These are phyloP conservation scores for Neofusicoccum sp. DNA, from an alignment of 2,329 filamentous ascomycete genomes.

Conservation along the genomic window DNA sequence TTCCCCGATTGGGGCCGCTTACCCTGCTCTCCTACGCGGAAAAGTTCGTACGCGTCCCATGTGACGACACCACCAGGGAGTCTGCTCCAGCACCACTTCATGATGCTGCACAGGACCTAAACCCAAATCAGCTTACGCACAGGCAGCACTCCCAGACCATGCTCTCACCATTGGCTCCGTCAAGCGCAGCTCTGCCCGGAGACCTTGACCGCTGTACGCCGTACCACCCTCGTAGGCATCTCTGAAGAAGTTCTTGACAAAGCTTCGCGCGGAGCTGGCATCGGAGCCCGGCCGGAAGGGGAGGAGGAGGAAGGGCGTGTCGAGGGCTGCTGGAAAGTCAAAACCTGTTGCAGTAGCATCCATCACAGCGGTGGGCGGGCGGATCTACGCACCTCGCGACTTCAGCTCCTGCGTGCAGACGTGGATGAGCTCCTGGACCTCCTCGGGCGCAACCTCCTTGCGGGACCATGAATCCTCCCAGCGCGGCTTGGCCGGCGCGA, in stretches of 20 bases:
- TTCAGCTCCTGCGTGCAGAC: slow-evolving; percentile 90
- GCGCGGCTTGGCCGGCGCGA: slow-evolving; percentile 62
- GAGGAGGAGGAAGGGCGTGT: slow-evolving; percentile 87
- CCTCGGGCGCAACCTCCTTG: slow-evolving; percentile 78
- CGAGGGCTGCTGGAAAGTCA: slow-evolving; percentile 61
- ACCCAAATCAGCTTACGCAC: slow-evolving; percentile 23
- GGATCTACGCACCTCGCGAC: slow-evolving; percentile 68
- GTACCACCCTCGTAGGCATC: slow-evolving; percentile 58
- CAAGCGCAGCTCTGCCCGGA: slow-evolving; percentile 85
- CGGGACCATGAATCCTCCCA: slow-evolving; percentile 90
- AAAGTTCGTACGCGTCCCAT: slow-evolving; percentile 96
- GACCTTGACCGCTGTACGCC: slow-evolving; percentile 62
- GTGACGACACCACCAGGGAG: slow-evolving; percentile 87
- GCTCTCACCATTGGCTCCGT: slow-evolving; percentile 83
- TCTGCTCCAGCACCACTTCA: slow-evolving; percentile 98
- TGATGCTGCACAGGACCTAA: slow-evolving; percentile 85
- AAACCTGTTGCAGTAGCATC: slow-evolving; percentile 6
- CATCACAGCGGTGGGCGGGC: background rate
- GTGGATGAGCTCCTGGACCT: slow-evolving; percentile 82
- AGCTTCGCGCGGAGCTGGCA: slow-evolving; percentile 78
- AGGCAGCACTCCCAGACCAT: slow-evolving; percentile 6
- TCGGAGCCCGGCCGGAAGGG: slow-evolving; percentile 94
- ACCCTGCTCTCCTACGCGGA: slow-evolving; percentile 93
- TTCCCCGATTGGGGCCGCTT: slow-evolving; percentile 30
- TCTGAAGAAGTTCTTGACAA: slow-evolving; percentile 90